These are phyloP conservation scores for Suillus subalutaceus DNA, from an alignment of 768 basidiomycete species.

Conservation along the genomic window DNA sequence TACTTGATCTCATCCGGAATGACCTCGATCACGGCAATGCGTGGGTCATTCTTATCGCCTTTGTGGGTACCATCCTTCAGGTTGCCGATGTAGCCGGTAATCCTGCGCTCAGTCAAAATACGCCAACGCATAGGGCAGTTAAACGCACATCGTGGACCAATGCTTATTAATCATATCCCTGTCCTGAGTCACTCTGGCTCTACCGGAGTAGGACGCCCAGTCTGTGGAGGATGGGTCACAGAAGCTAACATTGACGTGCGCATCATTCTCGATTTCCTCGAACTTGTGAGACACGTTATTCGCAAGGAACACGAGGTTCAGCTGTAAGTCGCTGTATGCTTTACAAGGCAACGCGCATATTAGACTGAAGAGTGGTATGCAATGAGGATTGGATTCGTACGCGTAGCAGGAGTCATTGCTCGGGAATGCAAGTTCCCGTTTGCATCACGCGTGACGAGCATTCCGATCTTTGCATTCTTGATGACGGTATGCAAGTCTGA, in stretches of 20 bases:
- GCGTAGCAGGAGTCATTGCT: conserved; percentile 75
- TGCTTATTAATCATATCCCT: conserved; percentile 63
- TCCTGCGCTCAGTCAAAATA: conserved; percentile 37
- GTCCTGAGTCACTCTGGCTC: conserved; percentile 66
- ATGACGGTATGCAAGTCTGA: conserved; percentile 68
- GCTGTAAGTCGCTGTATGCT: conserved; percentile 50
- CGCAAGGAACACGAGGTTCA: conserved; percentile 68
- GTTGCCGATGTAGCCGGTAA: conserved; percentile 83
- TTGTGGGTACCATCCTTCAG: conserved; percentile 83
- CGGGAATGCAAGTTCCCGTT: conserved; percentile 77
- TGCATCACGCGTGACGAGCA: conserved; percentile 74
- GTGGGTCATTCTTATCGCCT: conserved; percentile 79
- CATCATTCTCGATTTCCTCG: conserved; percentile 75
- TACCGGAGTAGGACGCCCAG: conserved; percentile 83
- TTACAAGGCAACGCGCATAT: background rate
- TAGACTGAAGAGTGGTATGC: background rate
- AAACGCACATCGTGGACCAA: conserved; percentile 56
- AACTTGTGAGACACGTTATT: conserved; percentile 77
- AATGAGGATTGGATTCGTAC: conserved; percentile 40
- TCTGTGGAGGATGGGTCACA: conserved; percentile 67
- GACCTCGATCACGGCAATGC: conserved; percentile 79
- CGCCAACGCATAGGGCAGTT: background rate
- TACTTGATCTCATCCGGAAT: conserved; percentile 81
- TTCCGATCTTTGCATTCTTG: conserved; percentile 64
- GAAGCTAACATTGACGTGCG: conserved; percentile 82